phyloP scores from a whole-genome alignment of 1,284 basidiomycete genomes.

The Afroboletus lepidellus region DNA sequence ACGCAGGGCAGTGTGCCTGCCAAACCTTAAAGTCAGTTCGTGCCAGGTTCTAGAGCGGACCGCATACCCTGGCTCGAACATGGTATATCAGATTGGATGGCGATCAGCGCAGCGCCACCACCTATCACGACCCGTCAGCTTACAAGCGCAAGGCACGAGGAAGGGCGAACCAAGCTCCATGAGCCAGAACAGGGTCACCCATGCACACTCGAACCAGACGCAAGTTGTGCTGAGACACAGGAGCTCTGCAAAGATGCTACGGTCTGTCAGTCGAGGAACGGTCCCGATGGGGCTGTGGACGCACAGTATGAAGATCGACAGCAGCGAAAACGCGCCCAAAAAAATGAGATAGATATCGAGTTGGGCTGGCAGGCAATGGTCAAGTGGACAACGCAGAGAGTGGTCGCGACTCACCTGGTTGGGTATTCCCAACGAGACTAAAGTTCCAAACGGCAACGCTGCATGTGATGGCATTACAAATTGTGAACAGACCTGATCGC shows the following conservation, averaged over 20 bases:
- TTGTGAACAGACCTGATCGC: conserved; percentile 53
- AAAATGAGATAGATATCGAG: conserved; percentile 63
- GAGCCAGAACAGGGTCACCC: conserved; percentile 57
- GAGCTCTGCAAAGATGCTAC: conserved; percentile 63
- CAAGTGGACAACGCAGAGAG: neutral
- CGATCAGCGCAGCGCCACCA: conserved; percentile 46
- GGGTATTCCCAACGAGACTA: conserved; percentile 40
- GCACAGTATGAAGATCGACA: conserved; percentile 60
- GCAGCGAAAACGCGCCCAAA: conserved; percentile 56
- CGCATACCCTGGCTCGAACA: conserved; percentile 19
- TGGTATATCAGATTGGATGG: conserved; percentile 33
- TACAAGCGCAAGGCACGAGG: neutral
- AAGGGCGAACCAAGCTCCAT: conserved; percentile 57
- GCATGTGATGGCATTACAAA: conserved; percentile 64
- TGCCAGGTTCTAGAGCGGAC: neutral
- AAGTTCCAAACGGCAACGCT: conserved; percentile 71
- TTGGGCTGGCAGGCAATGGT: conserved; percentile 35
- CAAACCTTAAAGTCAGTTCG: conserved; percentile 14
- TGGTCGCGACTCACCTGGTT: conserved; percentile 35
- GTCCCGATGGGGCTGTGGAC: conserved; percentile 24
- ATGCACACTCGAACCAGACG: conserved; percentile 71
- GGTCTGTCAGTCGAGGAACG: conserved; percentile 2
- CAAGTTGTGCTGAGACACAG: conserved; percentile 48
- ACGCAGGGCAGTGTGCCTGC: conserved; percentile 38
- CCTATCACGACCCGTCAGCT: conserved; percentile 33